Evolutionary conservation across 2,329 filamentous ascomycete species (phyloP).

Genomic region (Aureobasidium pullulans): DNA sequence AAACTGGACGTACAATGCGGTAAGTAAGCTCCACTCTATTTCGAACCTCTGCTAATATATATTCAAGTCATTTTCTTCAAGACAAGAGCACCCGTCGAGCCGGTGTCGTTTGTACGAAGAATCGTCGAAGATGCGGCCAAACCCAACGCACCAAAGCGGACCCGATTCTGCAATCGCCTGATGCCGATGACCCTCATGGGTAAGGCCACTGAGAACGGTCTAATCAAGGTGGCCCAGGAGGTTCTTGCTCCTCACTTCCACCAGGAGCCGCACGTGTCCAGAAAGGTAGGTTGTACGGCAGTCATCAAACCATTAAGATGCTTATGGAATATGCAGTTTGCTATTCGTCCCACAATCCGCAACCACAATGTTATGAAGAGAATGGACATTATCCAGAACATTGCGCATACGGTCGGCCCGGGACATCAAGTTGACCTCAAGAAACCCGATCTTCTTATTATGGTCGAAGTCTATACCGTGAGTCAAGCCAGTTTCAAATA

Average conservation of each 20-base stretch:
- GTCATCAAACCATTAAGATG: background rate
- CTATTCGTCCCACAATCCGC: slow-evolving; percentile 72
- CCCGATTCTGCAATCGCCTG: slow-evolving; percentile 53
- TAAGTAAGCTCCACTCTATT: slow-evolving; percentile 26
- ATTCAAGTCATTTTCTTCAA: slow-evolving; percentile 51
- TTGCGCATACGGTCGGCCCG: slow-evolving; percentile 58
- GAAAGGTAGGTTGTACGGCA: slow-evolving; percentile 39
- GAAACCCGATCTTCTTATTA: slow-evolving; percentile 68
- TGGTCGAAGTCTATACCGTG: slow-evolving; percentile 77
- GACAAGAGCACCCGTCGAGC: slow-evolving; percentile 49
- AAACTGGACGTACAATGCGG: slow-evolving; percentile 50
- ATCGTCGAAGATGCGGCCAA: slow-evolving; percentile 51
- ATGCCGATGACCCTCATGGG: slow-evolving; percentile 53
- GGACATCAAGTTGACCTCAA: slow-evolving; percentile 71
- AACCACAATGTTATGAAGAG: slow-evolving; percentile 64
- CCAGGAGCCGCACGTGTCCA: slow-evolving; percentile 38
- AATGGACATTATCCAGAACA: slow-evolving; percentile 60
- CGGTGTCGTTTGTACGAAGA: slow-evolving; percentile 51
- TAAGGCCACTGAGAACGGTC: slow-evolving; percentile 61
- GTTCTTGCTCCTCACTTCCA: slow-evolving; percentile 61
- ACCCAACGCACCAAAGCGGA: slow-evolving; percentile 44
- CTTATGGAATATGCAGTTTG: slow-evolving; percentile 51
- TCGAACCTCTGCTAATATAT: background rate
- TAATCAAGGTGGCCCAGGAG: slow-evolving; percentile 56
- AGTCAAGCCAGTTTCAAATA: slow-evolving; percentile 20